phyloP scores from a whole-genome alignment of 1,284 basidiomycete species.

The Gomphus sp. region DNA sequence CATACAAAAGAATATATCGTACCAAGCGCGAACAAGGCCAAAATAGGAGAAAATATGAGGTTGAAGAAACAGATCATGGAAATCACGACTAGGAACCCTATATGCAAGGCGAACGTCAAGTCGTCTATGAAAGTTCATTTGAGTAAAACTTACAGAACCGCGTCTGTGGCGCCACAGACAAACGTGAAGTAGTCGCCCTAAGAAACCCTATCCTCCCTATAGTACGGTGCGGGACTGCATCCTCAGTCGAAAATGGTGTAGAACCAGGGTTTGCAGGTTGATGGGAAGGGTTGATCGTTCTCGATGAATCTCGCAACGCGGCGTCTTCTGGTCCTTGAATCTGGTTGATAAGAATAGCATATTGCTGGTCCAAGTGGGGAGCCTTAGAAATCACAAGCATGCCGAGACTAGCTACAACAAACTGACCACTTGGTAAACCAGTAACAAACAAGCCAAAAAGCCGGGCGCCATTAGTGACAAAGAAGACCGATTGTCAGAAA shows the following conservation, averaged over 20 bases:
- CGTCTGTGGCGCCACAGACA: constrained; percentile 47
- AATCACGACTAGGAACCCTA: constrained; percentile 60
- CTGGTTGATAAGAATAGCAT: constrained; percentile 68
- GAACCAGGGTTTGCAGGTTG: not conserved
- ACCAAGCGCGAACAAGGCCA: constrained; percentile 65
- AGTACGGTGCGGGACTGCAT: not conserved
- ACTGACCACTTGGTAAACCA: constrained; percentile 66
- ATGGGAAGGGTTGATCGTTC: not conserved
- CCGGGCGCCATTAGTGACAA: constrained; percentile 74
- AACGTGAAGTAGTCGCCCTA: not conserved
- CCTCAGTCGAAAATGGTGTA: not conserved
- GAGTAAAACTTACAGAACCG: constrained; percentile 45
- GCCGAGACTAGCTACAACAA: not conserved
- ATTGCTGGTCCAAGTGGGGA: constrained; percentile 49
- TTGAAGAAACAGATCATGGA: constrained; percentile 64
- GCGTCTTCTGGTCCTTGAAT: constrained; percentile 75
- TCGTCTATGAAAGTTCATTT: not conserved
- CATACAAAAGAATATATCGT: constrained; percentile 70
- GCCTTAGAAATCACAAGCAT: not conserved
- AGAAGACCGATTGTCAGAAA: constrained; percentile 66
- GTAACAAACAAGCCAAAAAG: constrained; percentile 64
- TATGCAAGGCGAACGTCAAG: not conserved
- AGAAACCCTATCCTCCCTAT: not conserved
- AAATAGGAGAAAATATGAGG: constrained; percentile 60
- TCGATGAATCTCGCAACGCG: constrained; percentile 12